phyloP scores from a whole-genome alignment of 331 rosid genomes.

The Pyracantha coccinea region DNA sequence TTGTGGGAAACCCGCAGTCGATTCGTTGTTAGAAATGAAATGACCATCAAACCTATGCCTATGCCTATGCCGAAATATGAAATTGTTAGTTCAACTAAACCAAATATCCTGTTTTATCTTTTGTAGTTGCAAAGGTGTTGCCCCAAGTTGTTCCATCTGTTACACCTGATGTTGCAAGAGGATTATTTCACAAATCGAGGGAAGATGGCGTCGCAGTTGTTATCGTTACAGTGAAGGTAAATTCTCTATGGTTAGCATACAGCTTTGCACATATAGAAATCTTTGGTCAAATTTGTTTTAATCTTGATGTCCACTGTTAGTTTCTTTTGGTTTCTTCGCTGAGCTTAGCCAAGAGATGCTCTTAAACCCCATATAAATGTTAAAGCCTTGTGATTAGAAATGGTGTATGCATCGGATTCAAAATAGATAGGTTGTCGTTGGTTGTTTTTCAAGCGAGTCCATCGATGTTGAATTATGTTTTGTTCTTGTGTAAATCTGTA shows the following conservation, averaged over 20 bases:
- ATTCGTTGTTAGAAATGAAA: too few species aligned
- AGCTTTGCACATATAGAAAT: neutral
- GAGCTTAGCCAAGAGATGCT: neutral
- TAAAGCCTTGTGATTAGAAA: too few species aligned
- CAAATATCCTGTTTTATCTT: neutral
- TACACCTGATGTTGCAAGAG: slow-evolving; percentile 10
- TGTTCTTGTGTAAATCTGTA: neutral
- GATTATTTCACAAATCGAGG: slow-evolving; percentile 14
- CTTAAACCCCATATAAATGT: too few species aligned
- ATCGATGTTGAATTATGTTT: neutral
- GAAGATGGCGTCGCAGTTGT: slow-evolving; percentile 13
- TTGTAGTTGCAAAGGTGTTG: slow-evolving; percentile 23
- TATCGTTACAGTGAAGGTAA: slow-evolving; percentile 19
- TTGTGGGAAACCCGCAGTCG: too few species aligned
- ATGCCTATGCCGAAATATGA: too few species aligned
- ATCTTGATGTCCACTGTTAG: neutral
- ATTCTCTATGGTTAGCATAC: neutral
- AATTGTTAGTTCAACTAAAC: too few species aligned
- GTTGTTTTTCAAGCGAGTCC: neutral
- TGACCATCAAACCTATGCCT: too few species aligned
- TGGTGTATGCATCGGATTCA: too few species aligned
- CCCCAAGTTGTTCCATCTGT: slow-evolving; percentile 17
- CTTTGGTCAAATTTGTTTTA: neutral
- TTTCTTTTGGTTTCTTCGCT: neutral
- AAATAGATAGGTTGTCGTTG: neutral